Base-by-base conservation (phyloP, 108 stramenopile genomes). In the Schizochytrium sp. region DNA sequence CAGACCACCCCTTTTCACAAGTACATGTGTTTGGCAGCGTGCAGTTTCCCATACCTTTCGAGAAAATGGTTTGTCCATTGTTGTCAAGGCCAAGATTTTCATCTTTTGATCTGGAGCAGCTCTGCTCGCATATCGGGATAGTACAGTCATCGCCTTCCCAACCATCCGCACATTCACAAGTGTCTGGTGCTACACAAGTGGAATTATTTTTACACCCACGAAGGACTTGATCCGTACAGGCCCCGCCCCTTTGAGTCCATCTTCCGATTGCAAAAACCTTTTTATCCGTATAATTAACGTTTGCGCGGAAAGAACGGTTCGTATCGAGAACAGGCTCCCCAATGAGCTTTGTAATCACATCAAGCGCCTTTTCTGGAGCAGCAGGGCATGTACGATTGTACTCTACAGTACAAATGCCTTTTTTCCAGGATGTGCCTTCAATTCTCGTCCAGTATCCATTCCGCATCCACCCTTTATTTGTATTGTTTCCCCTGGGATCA, bases 171-270 rank as follows among this genome's bases (percentile, higher is more conserved):
- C 92, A 92, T 0, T 17, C 10, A 46, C 92, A 92, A 4, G 90
- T 92, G 10, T 73, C 53, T 19, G 92, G 92, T 3, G 57, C 92
- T 3, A 89, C 61, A 61, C 92, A 92, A 3, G 90, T 91, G 46
- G 90, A 90, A 50, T 90, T 89, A 53, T 92, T 92, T 41, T 83
- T 69, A 61, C 94, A 94, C 12, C 96, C 96, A 46, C 95, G 91
- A 12, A 95, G 15, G 44, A 97, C 96, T 42, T 92, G 89, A 88
- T 97, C 96, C 4, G 96, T 92, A 89, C 96, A 97, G 38, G 93
- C 91, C 38, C 95, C 95, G n/a, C 93, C 94, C 42, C 64, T 59
- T 49, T 87, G 49, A 88, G 91, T 89, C 95, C 93, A 95, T 72
- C 92, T 61, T 4, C 95, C 94, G 40, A 44, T 45, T 15, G 88